phyloP scores from a whole-genome alignment of 78 protist species.

The Trichosphaerium sp. region DNA sequence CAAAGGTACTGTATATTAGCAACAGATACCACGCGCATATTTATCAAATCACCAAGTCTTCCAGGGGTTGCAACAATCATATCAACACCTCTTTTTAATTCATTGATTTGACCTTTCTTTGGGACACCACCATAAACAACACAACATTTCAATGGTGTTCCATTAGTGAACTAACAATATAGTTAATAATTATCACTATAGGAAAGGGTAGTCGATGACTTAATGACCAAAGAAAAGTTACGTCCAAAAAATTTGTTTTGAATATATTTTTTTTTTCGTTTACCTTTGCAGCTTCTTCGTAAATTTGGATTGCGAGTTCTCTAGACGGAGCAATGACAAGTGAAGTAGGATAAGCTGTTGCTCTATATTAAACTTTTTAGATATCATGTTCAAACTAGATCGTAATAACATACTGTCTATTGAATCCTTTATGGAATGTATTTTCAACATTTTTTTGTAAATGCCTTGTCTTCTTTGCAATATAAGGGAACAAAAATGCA shows the following conservation, averaged over 20 bases:
- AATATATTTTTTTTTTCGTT: no score
- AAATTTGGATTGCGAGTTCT: slow-evolving; percentile 81
- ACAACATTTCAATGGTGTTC: slow-evolving; percentile 22
- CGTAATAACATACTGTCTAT: no score
- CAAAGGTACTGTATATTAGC: slow-evolving; percentile 47
- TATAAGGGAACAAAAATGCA: slow-evolving; percentile 82
- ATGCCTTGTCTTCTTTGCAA: no score
- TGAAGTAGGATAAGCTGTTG: slow-evolving; percentile 19
- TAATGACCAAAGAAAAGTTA: not conserved
- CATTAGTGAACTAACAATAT: slow-evolving; percentile 39
- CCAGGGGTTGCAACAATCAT: slow-evolving; percentile 95
- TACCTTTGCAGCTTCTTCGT: slow-evolving; percentile 59
- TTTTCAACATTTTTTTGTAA: no score
- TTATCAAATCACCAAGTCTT: slow-evolving; percentile 87
- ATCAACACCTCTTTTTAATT: slow-evolving; percentile 69
- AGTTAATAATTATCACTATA: not conserved
- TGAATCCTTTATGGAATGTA: no score
- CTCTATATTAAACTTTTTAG: no score
- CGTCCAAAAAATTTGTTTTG: no score
- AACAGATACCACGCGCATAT: slow-evolving; percentile 72
- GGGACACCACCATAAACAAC: slow-evolving; percentile 85
- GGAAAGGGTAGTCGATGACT: not conserved
- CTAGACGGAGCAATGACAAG: slow-evolving; percentile 88
- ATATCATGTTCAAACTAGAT: no score
- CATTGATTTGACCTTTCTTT: slow-evolving; percentile 49